A percentile compares a stretch with the other conserved stretches of the same genome.
These are phyloP conservation scores for Carex myosuroides DNA, from an alignment of 176 grass and related monocot species.

Conservation along the genomic window DNA sequence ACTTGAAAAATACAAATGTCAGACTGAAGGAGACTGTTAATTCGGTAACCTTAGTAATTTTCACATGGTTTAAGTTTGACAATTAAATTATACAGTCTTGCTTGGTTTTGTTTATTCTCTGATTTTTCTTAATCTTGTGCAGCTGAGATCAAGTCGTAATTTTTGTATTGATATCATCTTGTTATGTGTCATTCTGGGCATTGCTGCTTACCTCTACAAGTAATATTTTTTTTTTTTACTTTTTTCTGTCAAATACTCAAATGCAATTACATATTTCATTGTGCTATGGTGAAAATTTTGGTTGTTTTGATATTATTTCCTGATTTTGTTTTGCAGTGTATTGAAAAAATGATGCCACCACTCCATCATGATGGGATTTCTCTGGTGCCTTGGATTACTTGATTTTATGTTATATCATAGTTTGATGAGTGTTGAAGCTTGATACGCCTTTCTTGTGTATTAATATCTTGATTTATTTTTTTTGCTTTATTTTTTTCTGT, in stretches of 20 bases:
- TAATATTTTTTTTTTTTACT: slow-evolving; percentile 19
- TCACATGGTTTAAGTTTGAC: not conserved
- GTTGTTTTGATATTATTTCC: slow-evolving; percentile 8
- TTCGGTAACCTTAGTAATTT: slow-evolving; percentile 31
- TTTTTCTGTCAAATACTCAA: not conserved
- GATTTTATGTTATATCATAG: slow-evolving; percentile 12
- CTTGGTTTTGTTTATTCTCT: not conserved
- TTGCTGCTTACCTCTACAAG: slow-evolving; percentile 83
- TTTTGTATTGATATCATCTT: slow-evolving; percentile 77
- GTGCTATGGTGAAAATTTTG: not conserved
- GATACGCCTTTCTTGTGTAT: slow-evolving; percentile 23
- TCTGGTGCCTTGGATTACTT: not conserved
- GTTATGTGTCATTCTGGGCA: slow-evolving; percentile 81
- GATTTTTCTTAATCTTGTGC: not conserved
- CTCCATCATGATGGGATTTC: slow-evolving; percentile 2
- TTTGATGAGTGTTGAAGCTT: slow-evolving; percentile 14
- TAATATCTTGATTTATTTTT: not conserved
- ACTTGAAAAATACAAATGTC: slow-evolving; percentile 83
- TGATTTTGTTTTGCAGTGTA: slow-evolving; percentile 10
- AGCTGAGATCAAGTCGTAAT: slow-evolving; percentile 84
- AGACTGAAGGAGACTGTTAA: slow-evolving; percentile 77
- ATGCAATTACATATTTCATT: not conserved
- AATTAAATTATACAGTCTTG: not conserved
- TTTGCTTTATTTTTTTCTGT: slow-evolving; percentile 4
- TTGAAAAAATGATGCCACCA: slow-evolving; percentile 11